Conservation (phyloP, 164 flowering plant genomes). For the Santalum album region DNA sequence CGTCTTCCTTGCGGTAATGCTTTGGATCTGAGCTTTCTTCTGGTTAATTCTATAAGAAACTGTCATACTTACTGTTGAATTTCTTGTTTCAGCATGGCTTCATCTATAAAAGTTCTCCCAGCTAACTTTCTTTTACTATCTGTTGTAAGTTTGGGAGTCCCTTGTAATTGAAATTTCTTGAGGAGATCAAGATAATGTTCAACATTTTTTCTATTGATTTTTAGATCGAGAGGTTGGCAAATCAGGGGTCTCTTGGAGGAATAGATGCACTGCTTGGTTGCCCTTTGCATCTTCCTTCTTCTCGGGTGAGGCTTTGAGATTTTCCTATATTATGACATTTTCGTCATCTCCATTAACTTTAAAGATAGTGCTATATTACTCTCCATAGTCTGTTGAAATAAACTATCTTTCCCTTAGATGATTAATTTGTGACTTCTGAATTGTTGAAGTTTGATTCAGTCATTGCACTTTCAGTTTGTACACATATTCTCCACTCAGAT, state of each 20-base stretch:
- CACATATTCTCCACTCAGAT: too few species aligned
- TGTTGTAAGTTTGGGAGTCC: slow-evolving; percentile 31
- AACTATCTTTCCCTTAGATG: too few species aligned
- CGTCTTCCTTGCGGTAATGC: slow-evolving; percentile 39
- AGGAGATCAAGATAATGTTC: not conserved
- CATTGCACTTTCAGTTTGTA: too few species aligned
- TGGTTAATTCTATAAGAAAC: not conserved
- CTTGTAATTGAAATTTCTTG: not conserved
- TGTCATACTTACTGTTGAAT: slow-evolving; percentile 3
- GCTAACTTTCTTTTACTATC: slow-evolving; percentile 59
- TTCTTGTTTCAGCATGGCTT: slow-evolving; percentile 35
- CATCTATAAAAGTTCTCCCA: slow-evolving; percentile 60
- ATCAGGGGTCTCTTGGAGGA: slow-evolving; percentile 87
- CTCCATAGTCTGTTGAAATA: too few species aligned
- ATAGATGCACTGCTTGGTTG: slow-evolving; percentile 92
- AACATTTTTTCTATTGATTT: slow-evolving; percentile 3
- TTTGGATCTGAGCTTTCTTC: slow-evolving; percentile 7
- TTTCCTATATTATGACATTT: too few species aligned
- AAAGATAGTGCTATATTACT: too few species aligned
- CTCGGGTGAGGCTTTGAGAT: slow-evolving; percentile 37
- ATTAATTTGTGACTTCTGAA: too few species aligned
- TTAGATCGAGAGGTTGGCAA: slow-evolving; percentile 71
- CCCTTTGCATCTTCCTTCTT: slow-evolving; percentile 73
- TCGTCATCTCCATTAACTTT: too few species aligned
- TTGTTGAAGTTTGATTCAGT: too few species aligned